Percentiles rank a stretch among this genome's conserved stretches.
Evolutionary conservation across 73 alveolate species (phyloP).

Genomic region (Paramecium biaurelia): DNA sequence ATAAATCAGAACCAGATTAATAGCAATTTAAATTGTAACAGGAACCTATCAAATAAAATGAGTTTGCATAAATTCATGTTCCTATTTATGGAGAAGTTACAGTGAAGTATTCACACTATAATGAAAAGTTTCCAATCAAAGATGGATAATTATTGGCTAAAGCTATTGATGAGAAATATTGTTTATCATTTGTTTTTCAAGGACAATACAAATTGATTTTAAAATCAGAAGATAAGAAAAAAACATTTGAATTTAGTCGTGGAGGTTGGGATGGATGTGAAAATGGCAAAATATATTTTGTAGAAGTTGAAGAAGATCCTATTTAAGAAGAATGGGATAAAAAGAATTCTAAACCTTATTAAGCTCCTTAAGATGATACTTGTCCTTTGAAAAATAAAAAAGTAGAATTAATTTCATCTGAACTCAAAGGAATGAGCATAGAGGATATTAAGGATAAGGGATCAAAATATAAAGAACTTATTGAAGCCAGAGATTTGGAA

Average conservation of each 20-base stretch:
- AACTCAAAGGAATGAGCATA: conserved; percentile 56
- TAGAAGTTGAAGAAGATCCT: conserved; percentile 60
- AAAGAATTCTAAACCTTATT: conserved; percentile 41
- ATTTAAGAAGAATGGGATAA: conserved; percentile 28
- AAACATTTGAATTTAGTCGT: not conserved
- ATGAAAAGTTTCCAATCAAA: conserved; percentile 27
- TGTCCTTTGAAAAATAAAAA: conserved; percentile 16
- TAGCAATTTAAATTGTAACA: not conserved
- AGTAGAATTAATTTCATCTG: conserved; percentile 48
- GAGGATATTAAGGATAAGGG: conserved; percentile 60
- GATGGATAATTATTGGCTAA: conserved; percentile 26
- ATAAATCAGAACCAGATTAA: conserved; percentile 9
- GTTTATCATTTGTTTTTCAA: conserved; percentile 56
- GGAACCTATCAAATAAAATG: conserved; percentile 16
- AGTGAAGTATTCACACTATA: conserved; percentile 49
- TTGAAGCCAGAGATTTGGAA: conserved; percentile 68
- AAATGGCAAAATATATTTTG: conserved; percentile 41
- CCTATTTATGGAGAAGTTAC: conserved; percentile 55
- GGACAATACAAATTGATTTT: conserved; percentile 49
- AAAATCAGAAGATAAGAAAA: conserved; percentile 3
- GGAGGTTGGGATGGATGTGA: conserved; percentile 38
- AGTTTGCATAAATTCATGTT: conserved; percentile 24
- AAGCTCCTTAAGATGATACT: conserved; percentile 34
- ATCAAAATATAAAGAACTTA: conserved; percentile 55
- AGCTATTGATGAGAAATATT: conserved; percentile 55